Evolutionary conservation across 805 yeast genomes (phyloP).

Genomic region (Torulaspora indica): DNA sequence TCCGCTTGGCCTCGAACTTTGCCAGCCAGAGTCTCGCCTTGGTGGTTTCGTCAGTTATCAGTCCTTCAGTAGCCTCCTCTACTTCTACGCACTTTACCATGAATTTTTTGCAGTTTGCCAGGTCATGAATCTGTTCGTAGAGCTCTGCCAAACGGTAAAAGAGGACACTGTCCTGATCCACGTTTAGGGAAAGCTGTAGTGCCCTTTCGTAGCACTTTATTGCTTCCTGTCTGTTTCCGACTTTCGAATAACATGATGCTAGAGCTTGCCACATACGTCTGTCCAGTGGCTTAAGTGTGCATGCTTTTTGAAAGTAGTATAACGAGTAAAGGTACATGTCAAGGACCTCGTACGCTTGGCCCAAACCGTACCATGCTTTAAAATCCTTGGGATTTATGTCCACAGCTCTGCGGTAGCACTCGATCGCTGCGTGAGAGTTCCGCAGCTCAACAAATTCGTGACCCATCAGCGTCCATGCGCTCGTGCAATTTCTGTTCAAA

Average conservation of each 20-base stretch:
- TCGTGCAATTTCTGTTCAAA: slow-evolving; percentile 69
- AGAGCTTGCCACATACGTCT: slow-evolving; percentile 95
- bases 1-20: slow-evolving; percentile 50
- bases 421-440: slow-evolving; percentile 96
- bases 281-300: slow-evolving; percentile 82
- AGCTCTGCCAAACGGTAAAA: slow-evolving; percentile 61
- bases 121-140: slow-evolving; percentile 53
- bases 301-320: slow-evolving; percentile 88
- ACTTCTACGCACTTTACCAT: slow-evolving; percentile 56
- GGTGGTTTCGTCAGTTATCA: slow-evolving; percentile 62
- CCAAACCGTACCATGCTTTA: slow-evolving; percentile 97
- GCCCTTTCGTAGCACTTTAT: slow-evolving; percentile 81
- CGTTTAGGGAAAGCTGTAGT: slow-evolving; percentile 46
- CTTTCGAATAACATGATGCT: slow-evolving; percentile 81
- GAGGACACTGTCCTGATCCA: slow-evolving; percentile 51
- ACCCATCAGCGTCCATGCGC: slow-evolving; percentile 98
- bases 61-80: slow-evolving; percentile 58
- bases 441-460: slow-evolving; percentile 96
- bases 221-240: slow-evolving; percentile 66
- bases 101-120: slow-evolving; percentile 49
- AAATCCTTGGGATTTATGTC: slow-evolving; percentile 86
- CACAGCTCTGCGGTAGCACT: slow-evolving; percentile 87
- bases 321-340: slow-evolving; percentile 92
- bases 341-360: slow-evolving; percentile 94
- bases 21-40: slow-evolving; percentile 89